Base-by-base conservation (phyloP, 768 basidiomycete species). In the Gymnopilus junonius region DNA sequence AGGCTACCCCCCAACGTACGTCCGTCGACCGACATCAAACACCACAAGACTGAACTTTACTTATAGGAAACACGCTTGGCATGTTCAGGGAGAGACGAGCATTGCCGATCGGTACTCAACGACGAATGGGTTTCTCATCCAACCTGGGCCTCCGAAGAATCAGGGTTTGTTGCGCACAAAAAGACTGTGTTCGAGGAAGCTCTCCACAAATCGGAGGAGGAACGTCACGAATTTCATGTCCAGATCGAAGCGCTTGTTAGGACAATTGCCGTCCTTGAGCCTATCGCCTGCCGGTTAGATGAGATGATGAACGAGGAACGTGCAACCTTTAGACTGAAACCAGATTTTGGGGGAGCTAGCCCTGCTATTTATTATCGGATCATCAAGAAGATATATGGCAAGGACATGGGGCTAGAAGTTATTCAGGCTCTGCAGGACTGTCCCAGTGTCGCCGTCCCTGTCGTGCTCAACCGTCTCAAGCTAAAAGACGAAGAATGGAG, bases 111-210 rank as follows among this genome's bases (percentile, higher is more conserved):
- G 29, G 95, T 99, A 29, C 85, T 99, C 48, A 99, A 99, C 73
- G 96, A 99, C 71, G 87, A 91, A 67, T 99, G 97, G 97, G 95
- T 99, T 11, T 97, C 97, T 14, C 97, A 99, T 75, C 97, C 97
- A 3, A 97, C 95, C 1, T 97, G 95, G 94, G 95, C 95, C 8
- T 96, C 95, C 21, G 97, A 99, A 73, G 95, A 97, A 72, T 87
- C 95, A 1, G 95, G 94, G 10, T 97, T 97, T 69, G 87, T 94
- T 65, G 84, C 96, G 6, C 94, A 98, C 76, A 97, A 97, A 82
- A 98, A 98, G 81, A 99, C 98, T 73, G 84, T 87, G 5, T 98
- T 92, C 74, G 97, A 99, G 75, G 97, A 98, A 71, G 92, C 93
- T 0, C 81, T 99, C 60, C 95, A 99, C 79, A 94, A 94, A 77